Conservation (phyloP, 768 basidiomycete species). For the Boletus eberwhitei region DNA sequence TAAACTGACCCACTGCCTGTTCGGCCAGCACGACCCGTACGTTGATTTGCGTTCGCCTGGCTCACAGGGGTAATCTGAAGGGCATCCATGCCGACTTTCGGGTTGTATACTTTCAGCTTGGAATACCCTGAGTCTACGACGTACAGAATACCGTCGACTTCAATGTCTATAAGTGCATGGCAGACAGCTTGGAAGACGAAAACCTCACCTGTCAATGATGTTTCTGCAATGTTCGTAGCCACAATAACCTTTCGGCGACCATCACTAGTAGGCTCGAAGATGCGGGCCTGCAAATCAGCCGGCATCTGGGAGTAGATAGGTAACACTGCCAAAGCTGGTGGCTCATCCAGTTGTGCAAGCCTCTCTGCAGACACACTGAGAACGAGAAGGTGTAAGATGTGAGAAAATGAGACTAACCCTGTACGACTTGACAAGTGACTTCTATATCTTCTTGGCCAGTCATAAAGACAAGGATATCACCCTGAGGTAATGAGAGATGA, state of each 20-base stretch:
- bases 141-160: conserved; percentile 95
- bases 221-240: conserved; percentile 98
- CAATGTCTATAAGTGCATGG: conserved; percentile 2
- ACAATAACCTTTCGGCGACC: conserved; percentile 96
- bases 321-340: conserved; percentile 81
- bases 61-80: conserved; percentile 98
- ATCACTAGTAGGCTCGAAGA: conserved; percentile 91
- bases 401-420: conserved; percentile 49
- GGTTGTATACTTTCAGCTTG: conserved; percentile 98
- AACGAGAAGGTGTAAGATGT: background rate
- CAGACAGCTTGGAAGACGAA: background rate
- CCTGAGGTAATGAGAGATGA: conserved; percentile 86
- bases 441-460: conserved; percentile 99
- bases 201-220: conserved; percentile 79
- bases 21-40: conserved; percentile 93
- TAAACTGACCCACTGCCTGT: conserved; percentile 85
- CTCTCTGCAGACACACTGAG: conserved; percentile 59
- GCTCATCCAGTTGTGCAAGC: conserved; percentile 87
- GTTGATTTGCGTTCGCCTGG: conserved; percentile 96
- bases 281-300: conserved; percentile 96
- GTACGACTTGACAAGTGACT: conserved; percentile 90
- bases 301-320: conserved; percentile 99
- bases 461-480: conserved; percentile 98
- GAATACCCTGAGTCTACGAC: conserved; percentile 97
- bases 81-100: conserved; percentile 99